Conservation (phyloP, 179 eudicot species). For the Beta lomatogona region DNA sequence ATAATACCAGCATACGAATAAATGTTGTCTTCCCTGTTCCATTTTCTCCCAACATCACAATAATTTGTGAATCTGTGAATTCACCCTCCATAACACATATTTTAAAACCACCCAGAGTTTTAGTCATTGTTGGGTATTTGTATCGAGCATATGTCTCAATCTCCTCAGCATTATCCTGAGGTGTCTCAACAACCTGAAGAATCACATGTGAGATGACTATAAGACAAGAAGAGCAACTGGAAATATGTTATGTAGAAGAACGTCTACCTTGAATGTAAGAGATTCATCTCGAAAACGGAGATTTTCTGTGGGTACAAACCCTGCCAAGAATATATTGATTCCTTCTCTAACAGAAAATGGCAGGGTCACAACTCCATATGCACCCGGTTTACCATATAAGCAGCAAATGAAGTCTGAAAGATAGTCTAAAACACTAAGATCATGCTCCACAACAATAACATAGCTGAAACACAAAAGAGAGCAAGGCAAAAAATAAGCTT, state of each 20-base stretch:
- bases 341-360: constrained; percentile 99
- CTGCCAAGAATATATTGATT: constrained; percentile 92
- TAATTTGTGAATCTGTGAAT: constrained; percentile 94
- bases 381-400: constrained; percentile 97
- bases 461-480: constrained; percentile 59
- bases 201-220: constrained; percentile 14
- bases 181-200: constrained; percentile 87
- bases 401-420: constrained; percentile 96
- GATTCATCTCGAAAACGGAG: constrained; percentile 93
- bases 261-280: constrained; percentile 87
- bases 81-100: constrained; percentile 84
- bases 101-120: constrained; percentile 84
- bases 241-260: background rate
- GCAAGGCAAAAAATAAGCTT: constrained; percentile 11
- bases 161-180: constrained; percentile 93
- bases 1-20: constrained; percentile 89
- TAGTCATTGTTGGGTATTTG: constrained; percentile 89
- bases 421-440: constrained; percentile 92
- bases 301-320: constrained; percentile 96
- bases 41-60: constrained; percentile 98
- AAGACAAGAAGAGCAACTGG: background rate
- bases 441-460: constrained; percentile 98
- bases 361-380: constrained; percentile 97
- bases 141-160: constrained; percentile 89
- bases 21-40: constrained; percentile 99